A percentile compares a stretch with the other conserved stretches of the same genome.
phyloP scores from a whole-genome alignment of 2,329 filamentous ascomycete species.

The Aspergillus ochraceoroseus region DNA sequence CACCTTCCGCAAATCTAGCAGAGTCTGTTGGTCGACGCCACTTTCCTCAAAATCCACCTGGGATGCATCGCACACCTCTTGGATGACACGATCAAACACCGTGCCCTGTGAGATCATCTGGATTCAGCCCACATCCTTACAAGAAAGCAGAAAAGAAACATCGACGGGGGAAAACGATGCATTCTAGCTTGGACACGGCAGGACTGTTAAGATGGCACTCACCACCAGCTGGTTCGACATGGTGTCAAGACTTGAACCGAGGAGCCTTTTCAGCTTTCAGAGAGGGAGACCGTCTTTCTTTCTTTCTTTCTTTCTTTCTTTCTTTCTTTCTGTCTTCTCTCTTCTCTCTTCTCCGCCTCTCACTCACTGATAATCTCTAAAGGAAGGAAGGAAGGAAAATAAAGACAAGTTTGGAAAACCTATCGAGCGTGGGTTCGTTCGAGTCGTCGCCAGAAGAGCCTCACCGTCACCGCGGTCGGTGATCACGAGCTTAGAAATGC shows the following conservation, averaged over 20 bases:
- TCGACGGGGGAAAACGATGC: background rate
- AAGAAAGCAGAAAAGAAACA: constrained; percentile 9
- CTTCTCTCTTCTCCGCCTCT: too few relatives aligned
- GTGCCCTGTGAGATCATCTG: constrained; percentile 51
- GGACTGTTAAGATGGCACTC: constrained; percentile 33
- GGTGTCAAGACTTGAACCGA: constrained; percentile 17
- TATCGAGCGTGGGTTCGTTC: constrained; percentile 11
- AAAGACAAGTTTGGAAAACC: constrained; percentile 1
- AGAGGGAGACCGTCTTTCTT: too few relatives aligned
- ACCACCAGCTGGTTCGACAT: constrained; percentile 50
- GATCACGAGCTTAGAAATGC: constrained; percentile 21
- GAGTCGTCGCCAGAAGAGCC: constrained; percentile 16
- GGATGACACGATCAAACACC: constrained; percentile 87
- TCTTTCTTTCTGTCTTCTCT: too few relatives aligned
- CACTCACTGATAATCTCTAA: constrained; percentile 15
- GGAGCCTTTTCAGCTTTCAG: too few relatives aligned
- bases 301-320: too few relatives aligned
- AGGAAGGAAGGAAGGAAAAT: constrained; percentile 7
- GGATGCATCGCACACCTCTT: constrained; percentile 85
- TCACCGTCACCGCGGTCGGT: constrained; percentile 19
- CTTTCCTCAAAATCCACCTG: constrained; percentile 95
- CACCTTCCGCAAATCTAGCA: constrained; percentile 85
- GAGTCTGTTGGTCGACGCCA: constrained; percentile 78
- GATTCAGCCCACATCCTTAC: constrained; percentile 28
- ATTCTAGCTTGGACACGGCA: constrained; percentile 18